Evolutionary conservation across 768 basidiomycete genomes (phyloP).

Genomic region (Lactarius trivialis): DNA sequence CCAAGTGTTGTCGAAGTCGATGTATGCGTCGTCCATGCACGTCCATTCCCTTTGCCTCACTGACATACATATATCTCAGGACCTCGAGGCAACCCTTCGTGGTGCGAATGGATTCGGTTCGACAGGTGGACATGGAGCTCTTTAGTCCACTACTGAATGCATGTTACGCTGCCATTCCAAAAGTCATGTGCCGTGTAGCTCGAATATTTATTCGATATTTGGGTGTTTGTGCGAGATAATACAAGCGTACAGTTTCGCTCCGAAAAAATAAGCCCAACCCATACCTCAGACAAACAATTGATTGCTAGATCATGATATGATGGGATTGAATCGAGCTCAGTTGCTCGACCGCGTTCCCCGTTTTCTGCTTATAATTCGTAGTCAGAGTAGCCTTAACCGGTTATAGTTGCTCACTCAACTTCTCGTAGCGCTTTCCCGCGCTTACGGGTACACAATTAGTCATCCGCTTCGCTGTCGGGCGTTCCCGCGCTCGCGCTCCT

Average conservation of each 20-base stretch:
- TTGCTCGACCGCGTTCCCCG: too few species aligned
- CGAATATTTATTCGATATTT: not conserved
- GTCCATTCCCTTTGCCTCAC: not conserved
- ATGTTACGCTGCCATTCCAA: not conserved
- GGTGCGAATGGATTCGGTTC: conserved; percentile 91
- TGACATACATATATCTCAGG: conserved; percentile 36
- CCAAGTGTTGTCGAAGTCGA: conserved; percentile 83
- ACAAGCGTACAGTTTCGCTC: not conserved
- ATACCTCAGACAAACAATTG: conserved; percentile 10
- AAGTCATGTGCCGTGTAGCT: conserved; percentile 31
- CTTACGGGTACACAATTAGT: too few species aligned
- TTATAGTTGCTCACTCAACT: too few species aligned
- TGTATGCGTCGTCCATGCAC: conserved; percentile 37
- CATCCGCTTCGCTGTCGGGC: too few species aligned
- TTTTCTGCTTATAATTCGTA: too few species aligned
- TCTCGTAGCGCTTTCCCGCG: too few species aligned
- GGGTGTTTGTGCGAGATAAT: not conserved
- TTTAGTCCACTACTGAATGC: not conserved
- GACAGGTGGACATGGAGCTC: conserved; percentile 69
- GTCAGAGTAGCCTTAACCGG: too few species aligned
- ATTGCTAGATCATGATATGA: too few species aligned
- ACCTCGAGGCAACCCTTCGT: conserved; percentile 78
- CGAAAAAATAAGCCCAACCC: not conserved
- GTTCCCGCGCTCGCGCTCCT: too few species aligned
- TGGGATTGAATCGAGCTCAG: too few species aligned